Conservation (phyloP, 2,329 filamentous ascomycete species). For the Neocucurbitaria cava region DNA sequence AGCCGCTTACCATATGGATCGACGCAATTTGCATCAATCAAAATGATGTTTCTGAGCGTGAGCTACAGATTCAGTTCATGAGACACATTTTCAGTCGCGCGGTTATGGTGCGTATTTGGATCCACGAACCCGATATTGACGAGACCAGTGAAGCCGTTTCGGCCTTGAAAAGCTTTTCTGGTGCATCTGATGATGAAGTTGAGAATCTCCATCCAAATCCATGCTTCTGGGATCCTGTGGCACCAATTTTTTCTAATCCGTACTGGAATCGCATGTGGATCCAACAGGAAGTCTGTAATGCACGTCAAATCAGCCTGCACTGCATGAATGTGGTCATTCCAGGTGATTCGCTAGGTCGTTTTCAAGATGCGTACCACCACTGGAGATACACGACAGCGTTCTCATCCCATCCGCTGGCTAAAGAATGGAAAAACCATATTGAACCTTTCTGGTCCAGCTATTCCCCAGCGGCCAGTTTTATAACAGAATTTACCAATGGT, state of each 20-base stretch:
- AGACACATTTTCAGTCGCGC: slow-evolving; percentile 4
- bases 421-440: neutral
- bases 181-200: neutral
- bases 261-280: slow-evolving; percentile 9
- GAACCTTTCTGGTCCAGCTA: neutral
- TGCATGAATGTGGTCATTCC: neutral
- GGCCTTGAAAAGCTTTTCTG: neutral
- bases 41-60: neutral
- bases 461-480: neutral
- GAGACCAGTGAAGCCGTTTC: neutral
- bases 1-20: slow-evolving; percentile 1
- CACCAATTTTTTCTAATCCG: neutral
- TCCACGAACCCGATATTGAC: slow-evolving; percentile 4
- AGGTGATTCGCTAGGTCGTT: neutral
- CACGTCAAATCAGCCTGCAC: neutral
- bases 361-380: neutral
- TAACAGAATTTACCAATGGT: neutral
- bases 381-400: neutral
- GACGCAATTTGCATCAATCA: slow-evolving; percentile 15
- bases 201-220: neutral
- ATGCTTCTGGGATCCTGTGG: slow-evolving; percentile 3
- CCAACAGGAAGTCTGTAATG: slow-evolving; percentile 7
- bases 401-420: neutral
- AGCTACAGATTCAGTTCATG: slow-evolving; percentile 9
- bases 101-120: slow-evolving; percentile 5